phyloP scores from a whole-genome alignment of 2,329 filamentous ascomycete genomes.

The Capronia coronata region DNA sequence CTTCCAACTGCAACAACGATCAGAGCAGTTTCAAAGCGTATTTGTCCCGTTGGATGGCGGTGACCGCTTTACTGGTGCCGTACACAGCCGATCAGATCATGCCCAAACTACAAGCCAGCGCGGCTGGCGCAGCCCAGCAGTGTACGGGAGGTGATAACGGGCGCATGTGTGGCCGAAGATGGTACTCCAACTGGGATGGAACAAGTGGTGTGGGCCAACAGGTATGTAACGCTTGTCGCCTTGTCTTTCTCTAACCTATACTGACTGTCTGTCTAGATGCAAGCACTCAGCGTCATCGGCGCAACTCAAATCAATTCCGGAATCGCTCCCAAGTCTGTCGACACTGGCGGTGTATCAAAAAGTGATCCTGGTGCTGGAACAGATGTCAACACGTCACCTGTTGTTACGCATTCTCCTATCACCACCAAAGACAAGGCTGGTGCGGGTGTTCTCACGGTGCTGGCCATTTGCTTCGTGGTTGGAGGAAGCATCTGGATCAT shows the following conservation, averaged over 20 bases:
- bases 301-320: conserved; percentile 50
- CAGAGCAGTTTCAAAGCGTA: conserved; percentile 69
- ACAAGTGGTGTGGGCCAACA: conserved; percentile 60
- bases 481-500: conserved; percentile 33
- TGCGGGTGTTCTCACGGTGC: conserved; percentile 36
- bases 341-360: conserved; percentile 51
- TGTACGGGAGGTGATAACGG: conserved; percentile 56
- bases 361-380: conserved; percentile 36
- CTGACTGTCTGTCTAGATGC: conserved; percentile 43
- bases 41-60: conserved; percentile 59
- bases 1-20: conserved; percentile 58
- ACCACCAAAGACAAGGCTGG: conserved; percentile 36
- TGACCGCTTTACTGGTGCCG: conserved; percentile 57
- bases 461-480: conserved; percentile 31
- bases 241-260: neutral
- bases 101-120: conserved; percentile 52
- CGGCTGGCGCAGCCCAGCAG: conserved; percentile 53
- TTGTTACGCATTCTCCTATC: conserved; percentile 18
- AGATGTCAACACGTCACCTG: conserved; percentile 9
- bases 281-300: conserved; percentile 57
- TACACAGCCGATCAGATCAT: conserved; percentile 50
- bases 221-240: conserved; percentile 26
- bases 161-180: conserved; percentile 59
- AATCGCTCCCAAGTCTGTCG: conserved; percentile 45
- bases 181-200: conserved; percentile 53